phyloP scores from a whole-genome alignment of 2,329 filamentous ascomycete genomes.

The Bipolaris gigantea region DNA sequence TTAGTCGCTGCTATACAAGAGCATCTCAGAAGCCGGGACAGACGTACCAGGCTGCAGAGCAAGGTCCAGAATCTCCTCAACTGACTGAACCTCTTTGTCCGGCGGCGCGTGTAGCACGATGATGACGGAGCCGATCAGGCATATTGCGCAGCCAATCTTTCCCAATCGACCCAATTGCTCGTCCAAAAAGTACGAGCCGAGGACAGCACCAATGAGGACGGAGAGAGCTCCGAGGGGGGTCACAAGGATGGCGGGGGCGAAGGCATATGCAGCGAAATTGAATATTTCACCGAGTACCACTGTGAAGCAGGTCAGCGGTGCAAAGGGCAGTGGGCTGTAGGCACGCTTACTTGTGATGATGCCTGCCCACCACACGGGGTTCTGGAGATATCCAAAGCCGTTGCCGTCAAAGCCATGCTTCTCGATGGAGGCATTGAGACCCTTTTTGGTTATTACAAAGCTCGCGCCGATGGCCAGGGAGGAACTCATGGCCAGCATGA shows the following conservation, averaged over 20 bases:
- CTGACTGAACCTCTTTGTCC: conserved; percentile 85
- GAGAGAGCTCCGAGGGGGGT: conserved; percentile 92
- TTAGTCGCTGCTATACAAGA: conserved; percentile 14
- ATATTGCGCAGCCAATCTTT: conserved; percentile 93
- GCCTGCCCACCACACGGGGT: conserved; percentile 96
- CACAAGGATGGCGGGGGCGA: conserved; percentile 97
- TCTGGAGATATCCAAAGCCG: conserved; percentile 90
- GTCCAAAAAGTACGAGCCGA: conserved; percentile 91
- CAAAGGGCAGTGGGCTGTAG: background rate
- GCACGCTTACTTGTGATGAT: conserved; percentile 75
- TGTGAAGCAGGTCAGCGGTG: conserved; percentile 45
- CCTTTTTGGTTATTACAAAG: conserved; percentile 99
- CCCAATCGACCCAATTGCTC: conserved; percentile 89
- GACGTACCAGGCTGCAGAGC: conserved; percentile 82
- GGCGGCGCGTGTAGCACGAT: conserved; percentile 97
- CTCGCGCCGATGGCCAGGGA: conserved; percentile 65
- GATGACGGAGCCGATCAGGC: conserved; percentile 92
- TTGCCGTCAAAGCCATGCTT: conserved; percentile 96
- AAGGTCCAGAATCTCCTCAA: conserved; percentile 88
- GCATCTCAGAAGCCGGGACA: conserved; percentile 20
- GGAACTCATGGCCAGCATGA: conserved; percentile 46
- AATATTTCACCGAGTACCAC: conserved; percentile 92
- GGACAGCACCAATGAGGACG: conserved; percentile 90
- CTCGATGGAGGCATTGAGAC: conserved; percentile 86
- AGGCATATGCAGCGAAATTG: conserved; percentile 98